A percentile compares a stretch with the other conserved stretches of the same genome.
These are phyloP conservation scores for Yarrowia alimentaria DNA, from an alignment of 805 yeast genomes.

Conservation along the genomic window DNA sequence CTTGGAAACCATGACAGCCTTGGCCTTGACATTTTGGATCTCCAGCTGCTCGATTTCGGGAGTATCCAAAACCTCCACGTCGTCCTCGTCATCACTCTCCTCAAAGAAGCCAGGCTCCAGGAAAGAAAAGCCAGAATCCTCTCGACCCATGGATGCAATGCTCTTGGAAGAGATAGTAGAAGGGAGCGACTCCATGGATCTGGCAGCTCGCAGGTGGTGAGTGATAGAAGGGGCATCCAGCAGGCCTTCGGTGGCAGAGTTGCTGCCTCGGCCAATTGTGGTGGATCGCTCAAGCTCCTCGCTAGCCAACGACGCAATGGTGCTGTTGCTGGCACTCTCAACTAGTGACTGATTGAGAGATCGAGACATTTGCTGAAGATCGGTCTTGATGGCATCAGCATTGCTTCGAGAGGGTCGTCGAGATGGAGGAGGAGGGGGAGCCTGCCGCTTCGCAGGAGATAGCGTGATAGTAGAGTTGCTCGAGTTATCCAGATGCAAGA, in stretches of 20 bases:
- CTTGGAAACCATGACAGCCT: constrained; percentile 15
- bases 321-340: neutral
- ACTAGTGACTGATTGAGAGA: constrained; percentile 12
- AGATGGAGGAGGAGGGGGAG: constrained; percentile 22
- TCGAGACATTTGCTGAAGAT: constrained; percentile 23
- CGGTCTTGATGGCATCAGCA: constrained; percentile 10
- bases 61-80: constrained; percentile 4
- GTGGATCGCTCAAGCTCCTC: constrained; percentile 20
- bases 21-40: constrained; percentile 16
- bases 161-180: constrained; percentile 15
- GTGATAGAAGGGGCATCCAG: neutral
- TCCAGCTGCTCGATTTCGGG: constrained; percentile 27
- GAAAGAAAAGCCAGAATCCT: constrained; percentile 15
- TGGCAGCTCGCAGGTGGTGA: constrained; percentile 8
- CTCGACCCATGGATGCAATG: constrained; percentile 2
- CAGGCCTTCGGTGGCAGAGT: no score
- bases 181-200: constrained; percentile 24
- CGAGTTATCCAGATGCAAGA: neutral
- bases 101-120: constrained; percentile 16
- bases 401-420: neutral
- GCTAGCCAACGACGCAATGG: constrained; percentile 5
- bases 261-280: constrained; percentile 2
- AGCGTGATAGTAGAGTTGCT: neutral
- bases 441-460: constrained; percentile 5
- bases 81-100: neutral